A percentile compares a stretch with the other conserved stretches of the same genome.
phyloP scores from a whole-genome alignment of 371 early-diverging fungal species.

The Lichtheimia ornata region DNA sequence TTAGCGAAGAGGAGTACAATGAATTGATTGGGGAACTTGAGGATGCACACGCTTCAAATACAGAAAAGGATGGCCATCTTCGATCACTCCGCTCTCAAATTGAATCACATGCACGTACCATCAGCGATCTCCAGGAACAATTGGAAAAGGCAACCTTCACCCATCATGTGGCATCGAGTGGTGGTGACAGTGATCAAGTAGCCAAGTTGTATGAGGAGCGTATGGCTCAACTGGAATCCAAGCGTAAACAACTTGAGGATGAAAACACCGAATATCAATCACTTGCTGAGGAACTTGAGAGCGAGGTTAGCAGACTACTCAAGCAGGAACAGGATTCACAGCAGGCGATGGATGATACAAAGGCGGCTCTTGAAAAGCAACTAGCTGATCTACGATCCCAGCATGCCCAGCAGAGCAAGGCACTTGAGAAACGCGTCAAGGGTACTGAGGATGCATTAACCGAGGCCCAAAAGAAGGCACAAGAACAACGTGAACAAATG shows the following conservation, averaged over 20 bases:
- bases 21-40: constrained; percentile 4
- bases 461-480: neutral
- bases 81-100: constrained; percentile 19
- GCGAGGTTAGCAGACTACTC: constrained; percentile 29
- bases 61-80: constrained; percentile 19
- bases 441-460: neutral
- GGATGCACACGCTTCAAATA: constrained; percentile 2
- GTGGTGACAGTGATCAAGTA: neutral
- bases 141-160: constrained; percentile 13
- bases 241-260: constrained; percentile 23
- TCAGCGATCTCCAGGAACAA: constrained; percentile 17
- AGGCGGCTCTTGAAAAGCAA: neutral
- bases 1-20: neutral
- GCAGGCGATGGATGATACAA: constrained; percentile 3
- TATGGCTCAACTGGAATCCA: constrained; percentile 14
- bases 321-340: constrained; percentile 18
- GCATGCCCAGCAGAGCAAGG: neutral
- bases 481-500: neutral
- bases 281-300: constrained; percentile 33
- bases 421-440: neutral
- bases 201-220: constrained; percentile 14
- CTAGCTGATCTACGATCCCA: neutral
- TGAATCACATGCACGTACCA: constrained; percentile 19
- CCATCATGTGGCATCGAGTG: neutral
- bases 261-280: constrained; percentile 36